Conservation (phyloP, 2,329 filamentous ascomycete genomes). For the Exophiala phaeomuriformis region DNA sequence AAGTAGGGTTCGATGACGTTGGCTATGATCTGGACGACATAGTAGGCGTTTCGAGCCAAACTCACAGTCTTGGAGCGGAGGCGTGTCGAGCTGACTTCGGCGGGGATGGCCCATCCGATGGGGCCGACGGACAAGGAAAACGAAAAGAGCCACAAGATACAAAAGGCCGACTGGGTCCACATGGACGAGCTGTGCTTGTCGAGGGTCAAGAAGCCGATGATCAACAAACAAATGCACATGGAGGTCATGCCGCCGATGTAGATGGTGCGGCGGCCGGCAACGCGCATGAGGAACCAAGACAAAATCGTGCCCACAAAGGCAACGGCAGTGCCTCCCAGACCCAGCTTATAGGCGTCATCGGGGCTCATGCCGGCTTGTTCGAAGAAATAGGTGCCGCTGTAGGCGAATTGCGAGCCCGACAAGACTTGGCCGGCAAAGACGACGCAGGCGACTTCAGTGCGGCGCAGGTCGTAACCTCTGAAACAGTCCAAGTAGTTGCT, state of each 20-base stretch:
- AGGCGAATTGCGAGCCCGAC: conserved; percentile 28
- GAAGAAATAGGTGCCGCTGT: conserved; percentile 46
- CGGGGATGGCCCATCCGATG: conserved; percentile 46
- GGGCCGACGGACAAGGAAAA: conserved; percentile 51
- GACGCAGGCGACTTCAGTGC: conserved; percentile 35
- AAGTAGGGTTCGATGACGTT: conserved; percentile 25
- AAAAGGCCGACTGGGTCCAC: not conserved
- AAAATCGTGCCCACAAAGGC: conserved; percentile 20
- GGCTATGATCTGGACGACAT: conserved; percentile 43
- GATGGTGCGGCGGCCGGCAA: not conserved
- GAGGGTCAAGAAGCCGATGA: not conserved
- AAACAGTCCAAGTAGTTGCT: conserved; percentile 30
- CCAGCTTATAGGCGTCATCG: conserved; percentile 31
- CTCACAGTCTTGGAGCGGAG: conserved; percentile 51
- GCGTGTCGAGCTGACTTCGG: conserved; percentile 48
- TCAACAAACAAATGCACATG: not conserved
- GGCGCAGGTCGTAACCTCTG: conserved; percentile 31
- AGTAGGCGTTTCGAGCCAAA: conserved; percentile 46
- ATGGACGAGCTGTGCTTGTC: not conserved
- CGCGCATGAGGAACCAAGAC: not conserved
- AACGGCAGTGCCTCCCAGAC: conserved; percentile 32
- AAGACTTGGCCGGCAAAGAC: conserved; percentile 31
- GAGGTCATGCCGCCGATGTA: not conserved
- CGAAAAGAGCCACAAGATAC: conserved; percentile 14
- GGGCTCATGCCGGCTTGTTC: conserved; percentile 32